phyloP scores from a whole-genome alignment of 208 protist species.

The Crithidia brevicula region DNA sequence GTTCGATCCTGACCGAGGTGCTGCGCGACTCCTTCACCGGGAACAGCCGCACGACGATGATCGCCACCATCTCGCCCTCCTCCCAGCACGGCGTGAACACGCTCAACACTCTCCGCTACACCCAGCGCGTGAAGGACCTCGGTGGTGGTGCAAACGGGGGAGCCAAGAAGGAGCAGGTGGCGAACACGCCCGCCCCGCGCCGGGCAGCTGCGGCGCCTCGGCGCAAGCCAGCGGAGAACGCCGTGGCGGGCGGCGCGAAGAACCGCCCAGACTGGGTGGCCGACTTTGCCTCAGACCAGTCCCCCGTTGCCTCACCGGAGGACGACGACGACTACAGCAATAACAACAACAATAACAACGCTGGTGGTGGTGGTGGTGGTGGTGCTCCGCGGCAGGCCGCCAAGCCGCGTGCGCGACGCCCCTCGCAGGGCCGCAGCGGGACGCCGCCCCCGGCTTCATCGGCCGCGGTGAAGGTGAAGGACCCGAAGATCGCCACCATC shows the following conservation, averaged over 20 bases:
- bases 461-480: constrained; percentile 56
- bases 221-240: constrained; percentile 49
- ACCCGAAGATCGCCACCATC: constrained; percentile 91
- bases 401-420: constrained; percentile 23
- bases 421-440: constrained; percentile 21
- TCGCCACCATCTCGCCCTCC: constrained; percentile 95
- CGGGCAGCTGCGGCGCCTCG: constrained; percentile 13
- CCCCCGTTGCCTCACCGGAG: constrained; percentile 10
- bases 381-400: constrained; percentile 9
- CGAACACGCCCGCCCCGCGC: constrained; percentile 23
- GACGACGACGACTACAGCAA: constrained; percentile 16
- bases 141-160: constrained; percentile 49
- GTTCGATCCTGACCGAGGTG: constrained; percentile 97
- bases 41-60: constrained; percentile 97
- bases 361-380: background rate
- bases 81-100: constrained; percentile 95
- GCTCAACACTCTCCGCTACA: constrained; percentile 99
- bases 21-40: constrained; percentile 97
- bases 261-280: constrained; percentile 79
- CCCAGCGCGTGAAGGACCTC: constrained; percentile 96
- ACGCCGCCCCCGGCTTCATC: constrained; percentile 13
- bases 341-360: constrained; percentile 10
- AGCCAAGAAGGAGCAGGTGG: constrained; percentile 54
- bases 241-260: constrained; percentile 38
- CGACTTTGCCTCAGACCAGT: constrained; percentile 58